Base-by-base conservation (phyloP, 768 basidiomycete species). In the Leccinum uliginosum region DNA sequence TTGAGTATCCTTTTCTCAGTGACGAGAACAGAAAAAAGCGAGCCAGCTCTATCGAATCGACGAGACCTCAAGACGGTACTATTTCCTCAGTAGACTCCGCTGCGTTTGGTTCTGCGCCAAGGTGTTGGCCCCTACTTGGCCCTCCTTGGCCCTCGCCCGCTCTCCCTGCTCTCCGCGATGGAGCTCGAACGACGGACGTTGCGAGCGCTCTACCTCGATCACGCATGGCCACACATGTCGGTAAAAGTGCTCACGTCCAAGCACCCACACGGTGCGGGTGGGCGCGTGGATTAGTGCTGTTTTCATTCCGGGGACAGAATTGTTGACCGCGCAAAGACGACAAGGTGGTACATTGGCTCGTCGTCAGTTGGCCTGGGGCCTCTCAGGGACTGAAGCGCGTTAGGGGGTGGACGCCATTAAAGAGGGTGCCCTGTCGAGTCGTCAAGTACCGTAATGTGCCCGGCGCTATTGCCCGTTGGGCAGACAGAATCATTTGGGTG, bases 1-100 rank as follows among this genome's bases (percentile, higher is more conserved):
- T n/a, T n/a, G n/a, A n/a, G n/a, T n/a, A n/a, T n/a, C n/a, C n/a
- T n/a, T n/a, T n/a, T 49, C 3, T 14, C 35, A 9, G 24, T 8
- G 6, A 43, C 24, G 1, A 29, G 32, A 34, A 12, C 32, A 34
- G 32, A 32, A 34, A 34, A 34, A 47, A 26, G n/a, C 27, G 21
- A 51, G 14, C 26, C 23, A 11, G 32, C 62, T 56, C n/a, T 50
- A 27, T 4, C 4, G 23, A 15, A 38, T 34, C 32, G 15, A 30
- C 19, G 8, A 71, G 69, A 69, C 68, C 23, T 69, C 69, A 27
- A 58, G 59, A 30, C 65, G 69, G 8, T 69, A 65, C 47, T 65
- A 71, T 34, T 38, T 52, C 10, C 65, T 71, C 47, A 67, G 62
- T 8, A 62, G 61, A 55, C 50, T 61, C 14, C 65, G 63, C 23